Base-by-base conservation (phyloP, 345 rosid species). In the Triadica sebifera region DNA sequence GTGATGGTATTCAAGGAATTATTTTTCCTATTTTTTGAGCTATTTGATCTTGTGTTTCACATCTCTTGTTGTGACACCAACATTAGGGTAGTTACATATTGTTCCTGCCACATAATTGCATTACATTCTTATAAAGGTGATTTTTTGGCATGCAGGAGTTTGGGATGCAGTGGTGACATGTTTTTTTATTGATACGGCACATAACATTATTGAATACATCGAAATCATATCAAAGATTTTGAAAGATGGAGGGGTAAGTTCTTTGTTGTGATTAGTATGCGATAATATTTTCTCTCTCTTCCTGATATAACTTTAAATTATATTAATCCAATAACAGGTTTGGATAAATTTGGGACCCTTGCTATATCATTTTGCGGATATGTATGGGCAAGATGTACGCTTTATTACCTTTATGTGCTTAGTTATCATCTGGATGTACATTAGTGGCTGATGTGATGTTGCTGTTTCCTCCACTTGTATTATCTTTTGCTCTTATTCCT, bases 311-410 rank as follows among this genome's bases (percentile, higher is more conserved):
- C 75, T 51, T 64, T n/a, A 22, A 66, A 37, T 70, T 56, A 19
- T 72, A 50, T 53, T 71, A 59, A 29, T 73, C 55, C 34, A 46
- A 15, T 71, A 76, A 64, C 88, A 95, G 99, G 89, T 95, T 60
- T 95, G 99, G 99, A 91, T 95, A 82, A 95, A 93, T 76, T 81
- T 95, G 69, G 97, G 99, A 72, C 99, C 99, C 47, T 81, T 93
- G 61, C 82, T 95, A 41, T 95, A 95, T 86, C 98, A 95, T 86
- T 95, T 95, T 74, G 97, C 96, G 6, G 98, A 93, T 69, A 84
- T 76, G 75, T 88, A 91, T 63, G 93, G 96, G 67, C 93, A 88
- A 73, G 90, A 94, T 69, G 99, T 93, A 89, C 86, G 91, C 77
- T 80, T 73, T 49, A 61, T 71, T n/a, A 71, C 38, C 67, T 50